A percentile compares a stretch with the other conserved stretches of the same genome.
Evolutionary conservation across 768 basidiomycete species (phyloP).

Genomic region (Boletus pseudopeckii): DNA sequence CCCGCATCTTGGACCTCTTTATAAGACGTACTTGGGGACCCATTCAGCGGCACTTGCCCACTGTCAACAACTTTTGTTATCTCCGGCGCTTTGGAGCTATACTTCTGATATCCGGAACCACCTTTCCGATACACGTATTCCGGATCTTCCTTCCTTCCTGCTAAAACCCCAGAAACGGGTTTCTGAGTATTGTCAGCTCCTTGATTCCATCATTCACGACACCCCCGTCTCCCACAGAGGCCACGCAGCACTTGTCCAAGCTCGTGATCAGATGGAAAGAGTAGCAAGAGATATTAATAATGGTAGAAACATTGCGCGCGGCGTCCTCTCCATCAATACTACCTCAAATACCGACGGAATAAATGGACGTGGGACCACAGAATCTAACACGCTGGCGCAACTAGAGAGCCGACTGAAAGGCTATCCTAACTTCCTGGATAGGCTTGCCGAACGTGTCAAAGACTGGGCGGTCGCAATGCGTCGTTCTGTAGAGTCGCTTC

Average conservation of each 20-base stretch:
- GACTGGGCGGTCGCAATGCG: conserved; percentile 53
- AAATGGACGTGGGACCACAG: conserved; percentile 23
- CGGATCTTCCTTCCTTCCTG: conserved; percentile 85
- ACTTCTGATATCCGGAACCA: conserved; percentile 46
- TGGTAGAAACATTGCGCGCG: conserved; percentile 25
- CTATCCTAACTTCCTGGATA: conserved; percentile 51
- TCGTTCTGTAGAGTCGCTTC: conserved; percentile 44
- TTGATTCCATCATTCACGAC: conserved; percentile 64
- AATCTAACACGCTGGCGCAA: conserved; percentile 44
- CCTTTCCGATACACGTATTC: conserved; percentile 66
- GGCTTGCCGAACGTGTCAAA: conserved; percentile 50
- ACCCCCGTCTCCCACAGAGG: conserved; percentile 62
- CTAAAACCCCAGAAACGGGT: conserved; percentile 96
- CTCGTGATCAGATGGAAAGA: conserved; percentile 48
- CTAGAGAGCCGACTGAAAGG: conserved; percentile 51
- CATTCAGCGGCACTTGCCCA: conserved; percentile 67
- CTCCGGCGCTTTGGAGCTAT: conserved; percentile 40
- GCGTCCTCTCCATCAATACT: neutral
- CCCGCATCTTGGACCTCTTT: conserved; percentile 60
- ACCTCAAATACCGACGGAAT: neutral
- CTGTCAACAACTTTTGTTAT: conserved; percentile 41
- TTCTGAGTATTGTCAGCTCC: conserved; percentile 83
- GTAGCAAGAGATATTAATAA: conserved; percentile 70
- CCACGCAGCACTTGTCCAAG: conserved; percentile 30
- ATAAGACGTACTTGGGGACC: conserved; percentile 71